These are phyloP conservation scores for Erodium texanum DNA, from an alignment of 441 rosid species.

Conservation along the genomic window DNA sequence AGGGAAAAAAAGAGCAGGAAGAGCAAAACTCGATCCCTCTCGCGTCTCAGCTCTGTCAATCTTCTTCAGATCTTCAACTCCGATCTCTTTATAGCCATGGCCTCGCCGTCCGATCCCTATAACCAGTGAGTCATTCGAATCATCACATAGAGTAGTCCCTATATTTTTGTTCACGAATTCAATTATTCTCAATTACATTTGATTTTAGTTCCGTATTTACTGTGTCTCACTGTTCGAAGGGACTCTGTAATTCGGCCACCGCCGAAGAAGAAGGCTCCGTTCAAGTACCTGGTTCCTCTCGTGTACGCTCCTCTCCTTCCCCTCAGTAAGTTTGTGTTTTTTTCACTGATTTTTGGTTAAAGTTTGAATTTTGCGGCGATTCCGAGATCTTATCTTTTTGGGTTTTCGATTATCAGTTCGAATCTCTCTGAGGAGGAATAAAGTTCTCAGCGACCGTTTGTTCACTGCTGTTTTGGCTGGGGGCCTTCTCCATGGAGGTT, in stretches of 20 bases:
- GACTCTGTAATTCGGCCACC: slow-evolving; percentile 35
- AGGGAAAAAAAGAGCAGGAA: neutral
- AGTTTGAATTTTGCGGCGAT: neutral
- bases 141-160: neutral
- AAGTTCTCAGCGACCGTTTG: slow-evolving; percentile 72
- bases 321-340: slow-evolving; percentile 42
- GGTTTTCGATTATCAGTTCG: slow-evolving; percentile 39
- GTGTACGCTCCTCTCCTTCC: slow-evolving; percentile 96
- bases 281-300: slow-evolving; percentile 74
- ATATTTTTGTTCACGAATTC: neutral
- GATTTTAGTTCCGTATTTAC: neutral
- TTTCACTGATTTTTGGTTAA: neutral
- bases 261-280: slow-evolving; percentile 40
- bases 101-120: slow-evolving; percentile 40
- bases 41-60: neutral
- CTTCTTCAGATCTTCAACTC: slow-evolving; percentile 13
- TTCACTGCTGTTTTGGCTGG: slow-evolving; percentile 70
- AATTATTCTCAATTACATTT: too few relatives aligned
- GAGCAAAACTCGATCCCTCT: neutral
- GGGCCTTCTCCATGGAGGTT: slow-evolving; percentile 76
- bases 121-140: slow-evolving; percentile 24
- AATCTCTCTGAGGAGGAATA: slow-evolving; percentile 53
- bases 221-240: slow-evolving; percentile 20
- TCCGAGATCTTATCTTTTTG: neutral
- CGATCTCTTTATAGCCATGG: slow-evolving; percentile 25